Evolutionary conservation across 768 basidiomycete genomes (phyloP), one percentile per base, ranked within the genome.

Genomic region (Termitomyces bulborhizus): DNA sequence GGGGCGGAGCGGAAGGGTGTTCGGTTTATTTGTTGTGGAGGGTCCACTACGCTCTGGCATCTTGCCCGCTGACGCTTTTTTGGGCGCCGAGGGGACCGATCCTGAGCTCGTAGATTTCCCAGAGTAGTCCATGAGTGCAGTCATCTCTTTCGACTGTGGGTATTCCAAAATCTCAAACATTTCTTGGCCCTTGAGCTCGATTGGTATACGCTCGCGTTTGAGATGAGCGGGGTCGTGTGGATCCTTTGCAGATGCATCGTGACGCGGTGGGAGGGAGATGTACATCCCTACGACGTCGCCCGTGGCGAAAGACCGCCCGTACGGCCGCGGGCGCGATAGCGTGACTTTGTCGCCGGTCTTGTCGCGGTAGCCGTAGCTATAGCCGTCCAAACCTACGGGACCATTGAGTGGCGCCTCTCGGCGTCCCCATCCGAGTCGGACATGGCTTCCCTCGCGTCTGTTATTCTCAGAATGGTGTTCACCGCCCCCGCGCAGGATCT

Each of bases 81-180:
- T 90, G 32, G 76, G 71, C 18, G 74, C 73, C 3, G 85, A 82
- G 24, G 82, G 84, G 5, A 83, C 71, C 37, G 83, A 80, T 3
- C 77, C 72, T 4, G 82, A 76, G 54, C 72, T 77, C 6, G 76
- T 76, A 3, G 78, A 70, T 68, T 87, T 88, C 15, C 75, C 79
- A 44, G 82, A 79, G 65, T 81, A 84, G 60, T 94, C 92, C 79
- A 95, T 84, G 58, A 98, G 82, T 37, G 85, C 76, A 12, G 80
- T 75, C 97, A 98, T 98, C 72, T 99, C 97, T 68, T 95, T 97
- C 29, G 80, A 83, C 56, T 85, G 83, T 9, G 84, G 71, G 67
- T 97, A 98, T 68, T 98, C 96, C 57, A 91, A 75, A 57, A 85
- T 85, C 73, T 99, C 97, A 68, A 98, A 98, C 68, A 95, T 94